phyloP scores from a whole-genome alignment of 2,329 filamentous ascomycete genomes.

The Lachnellula suecica region DNA sequence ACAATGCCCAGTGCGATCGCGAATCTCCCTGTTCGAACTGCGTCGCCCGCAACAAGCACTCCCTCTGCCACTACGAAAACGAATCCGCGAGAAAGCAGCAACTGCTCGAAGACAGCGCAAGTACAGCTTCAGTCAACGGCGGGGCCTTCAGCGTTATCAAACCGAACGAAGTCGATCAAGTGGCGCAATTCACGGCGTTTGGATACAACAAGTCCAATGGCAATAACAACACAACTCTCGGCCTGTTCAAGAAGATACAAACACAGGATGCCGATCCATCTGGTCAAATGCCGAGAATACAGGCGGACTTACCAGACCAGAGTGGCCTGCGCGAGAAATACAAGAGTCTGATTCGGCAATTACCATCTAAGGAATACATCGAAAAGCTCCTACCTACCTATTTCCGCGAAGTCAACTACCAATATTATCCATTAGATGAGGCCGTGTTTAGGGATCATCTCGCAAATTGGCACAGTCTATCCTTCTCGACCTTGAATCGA shows the following conservation, averaged over 20 bases:
- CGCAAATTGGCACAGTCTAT: slow-evolving; percentile 52
- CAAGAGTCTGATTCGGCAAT: slow-evolving; percentile 55
- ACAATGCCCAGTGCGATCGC: slow-evolving; percentile 51
- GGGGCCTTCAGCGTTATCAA: slow-evolving; percentile 18
- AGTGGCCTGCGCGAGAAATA: slow-evolving; percentile 54
- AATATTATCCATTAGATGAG: slow-evolving; percentile 56
- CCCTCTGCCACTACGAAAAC: slow-evolving; percentile 56
- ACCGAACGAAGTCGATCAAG: slow-evolving; percentile 23
- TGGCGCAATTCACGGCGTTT: slow-evolving; percentile 37
- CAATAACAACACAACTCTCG: slow-evolving; percentile 52
- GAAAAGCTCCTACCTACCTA: slow-evolving; percentile 55
- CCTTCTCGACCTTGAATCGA: slow-evolving; percentile 49
- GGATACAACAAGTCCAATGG: slow-evolving; percentile 51
- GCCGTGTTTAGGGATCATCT: slow-evolving; percentile 51
- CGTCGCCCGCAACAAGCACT: slow-evolving; percentile 53
- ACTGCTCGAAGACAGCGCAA: slow-evolving; percentile 25
- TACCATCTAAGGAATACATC: slow-evolving; percentile 54
- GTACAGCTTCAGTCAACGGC: slow-evolving; percentile 16
- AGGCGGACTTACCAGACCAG: slow-evolving; percentile 30
- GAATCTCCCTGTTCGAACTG: slow-evolving; percentile 60
- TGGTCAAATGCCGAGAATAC: slow-evolving; percentile 16
- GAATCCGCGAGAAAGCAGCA: slow-evolving; percentile 31
- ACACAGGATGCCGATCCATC: slow-evolving; percentile 36
- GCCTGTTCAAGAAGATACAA: slow-evolving; percentile 55
- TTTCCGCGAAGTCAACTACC: slow-evolving; percentile 58